These are phyloP conservation scores for Tylopilus plumbeoviolaceoides DNA, from an alignment of 768 basidiomycete genomes.

Conservation along the genomic window DNA sequence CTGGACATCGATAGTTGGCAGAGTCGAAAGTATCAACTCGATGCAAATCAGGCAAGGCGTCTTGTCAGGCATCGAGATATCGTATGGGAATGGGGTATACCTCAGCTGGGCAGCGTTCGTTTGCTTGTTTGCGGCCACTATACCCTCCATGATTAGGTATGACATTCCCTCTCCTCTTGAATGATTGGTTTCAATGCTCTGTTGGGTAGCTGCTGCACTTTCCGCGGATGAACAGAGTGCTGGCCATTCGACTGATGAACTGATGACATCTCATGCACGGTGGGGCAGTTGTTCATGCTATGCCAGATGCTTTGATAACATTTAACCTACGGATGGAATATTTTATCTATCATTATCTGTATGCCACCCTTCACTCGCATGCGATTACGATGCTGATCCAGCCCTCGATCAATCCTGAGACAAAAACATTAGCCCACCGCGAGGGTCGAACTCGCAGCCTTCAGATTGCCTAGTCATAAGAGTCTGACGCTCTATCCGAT, in stretches of 20 bases:
- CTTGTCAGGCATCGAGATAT: conserved; percentile 59
- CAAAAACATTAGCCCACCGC: conserved; percentile 47
- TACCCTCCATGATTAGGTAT: conserved; percentile 78
- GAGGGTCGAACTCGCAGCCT: conserved; percentile 64
- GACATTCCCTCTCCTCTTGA: conserved; percentile 18
- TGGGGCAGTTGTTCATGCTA: conserved; percentile 2
- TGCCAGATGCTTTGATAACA: conserved; percentile 5
- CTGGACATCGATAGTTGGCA: conserved; percentile 75
- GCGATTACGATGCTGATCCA: no score
- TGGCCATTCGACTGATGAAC: conserved; percentile 20
- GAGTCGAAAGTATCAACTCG: conserved; percentile 55
- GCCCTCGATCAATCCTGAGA: background rate
- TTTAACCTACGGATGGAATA: conserved; percentile 14
- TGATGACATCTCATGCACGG: conserved; percentile 12
- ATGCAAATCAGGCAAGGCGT: conserved; percentile 39
- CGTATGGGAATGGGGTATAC: conserved; percentile 58
- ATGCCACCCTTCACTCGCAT: background rate
- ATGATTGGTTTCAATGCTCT: background rate
- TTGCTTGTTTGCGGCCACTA: conserved; percentile 55
- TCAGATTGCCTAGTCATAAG: conserved; percentile 51
- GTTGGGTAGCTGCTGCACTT: conserved; percentile 70
- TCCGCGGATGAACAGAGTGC: conserved; percentile 51
- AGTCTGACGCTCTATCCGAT: conserved; percentile 68
- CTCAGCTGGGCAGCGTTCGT: conserved; percentile 75
- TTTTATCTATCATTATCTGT: conserved; percentile 23